phyloP scores from a whole-genome alignment of 2,329 filamentous ascomycete genomes.

The Fusarium humuli region DNA sequence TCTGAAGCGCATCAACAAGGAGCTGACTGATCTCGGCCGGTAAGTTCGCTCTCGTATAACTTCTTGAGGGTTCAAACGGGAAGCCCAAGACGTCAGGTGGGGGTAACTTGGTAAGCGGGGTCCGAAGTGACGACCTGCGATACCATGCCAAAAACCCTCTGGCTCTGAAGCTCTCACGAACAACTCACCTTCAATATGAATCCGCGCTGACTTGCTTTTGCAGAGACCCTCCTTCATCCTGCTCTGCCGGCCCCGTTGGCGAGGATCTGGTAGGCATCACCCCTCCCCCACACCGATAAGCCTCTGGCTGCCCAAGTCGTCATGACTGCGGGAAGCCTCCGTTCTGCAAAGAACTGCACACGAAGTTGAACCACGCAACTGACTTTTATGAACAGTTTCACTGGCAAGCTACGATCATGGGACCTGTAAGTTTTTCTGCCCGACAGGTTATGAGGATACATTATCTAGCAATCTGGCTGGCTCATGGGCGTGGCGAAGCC shows the following conservation, averaged over 20 bases:
- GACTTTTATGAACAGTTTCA: constrained; percentile 77
- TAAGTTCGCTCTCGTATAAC: constrained; percentile 60
- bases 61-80: constrained; percentile 44
- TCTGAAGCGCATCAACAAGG: constrained; percentile 95
- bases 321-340: constrained; percentile 26
- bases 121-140: constrained; percentile 39
- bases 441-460: constrained; percentile 3
- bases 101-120: constrained; percentile 53
- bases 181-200: background rate
- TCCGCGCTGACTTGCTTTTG: constrained; percentile 42
- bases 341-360: background rate
- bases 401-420: constrained; percentile 99
- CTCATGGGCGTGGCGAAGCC: constrained; percentile 32
- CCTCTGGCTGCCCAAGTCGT: constrained; percentile 30
- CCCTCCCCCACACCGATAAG: constrained; percentile 44
- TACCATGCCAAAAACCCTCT: constrained; percentile 21
- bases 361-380: constrained; percentile 32
- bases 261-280: constrained; percentile 89
- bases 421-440: constrained; percentile 77
- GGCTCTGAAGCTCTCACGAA: constrained; percentile 9
- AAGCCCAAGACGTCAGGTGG: constrained; percentile 53
- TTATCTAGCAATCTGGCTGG: constrained; percentile 18
- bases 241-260: constrained; percentile 95
- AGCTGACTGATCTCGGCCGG: constrained; percentile 90
- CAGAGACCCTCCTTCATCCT: constrained; percentile 98